Conservation (phyloP, 768 basidiomycete species). For the Leccinum broughii region DNA sequence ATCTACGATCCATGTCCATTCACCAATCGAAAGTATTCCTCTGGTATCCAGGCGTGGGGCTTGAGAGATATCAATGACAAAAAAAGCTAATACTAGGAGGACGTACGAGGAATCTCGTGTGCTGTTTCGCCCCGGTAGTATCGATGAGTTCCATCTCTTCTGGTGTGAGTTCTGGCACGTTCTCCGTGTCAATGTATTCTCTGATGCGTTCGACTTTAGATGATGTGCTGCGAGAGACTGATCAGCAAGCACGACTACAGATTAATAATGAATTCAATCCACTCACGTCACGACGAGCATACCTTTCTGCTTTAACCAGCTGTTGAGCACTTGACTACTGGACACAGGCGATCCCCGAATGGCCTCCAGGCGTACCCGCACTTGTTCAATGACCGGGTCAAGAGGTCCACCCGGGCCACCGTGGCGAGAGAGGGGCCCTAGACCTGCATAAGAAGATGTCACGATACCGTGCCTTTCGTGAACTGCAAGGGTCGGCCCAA, state of each 20-base stretch:
- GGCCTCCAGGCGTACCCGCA: slow-evolving; percentile 32
- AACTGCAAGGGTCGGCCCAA: slow-evolving; percentile 37
- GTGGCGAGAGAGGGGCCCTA: slow-evolving; percentile 39
- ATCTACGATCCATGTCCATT: background rate
- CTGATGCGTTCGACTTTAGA: slow-evolving; percentile 33
- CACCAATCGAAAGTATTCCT: background rate
- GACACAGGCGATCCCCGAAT: slow-evolving; percentile 29
- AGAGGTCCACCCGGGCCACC: slow-evolving; percentile 41
- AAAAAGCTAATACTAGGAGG: background rate
- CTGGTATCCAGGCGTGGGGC: background rate
- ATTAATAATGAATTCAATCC: background rate
- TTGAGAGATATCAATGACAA: background rate
- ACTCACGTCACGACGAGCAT: slow-evolving; percentile 35
- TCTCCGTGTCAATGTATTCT: slow-evolving; percentile 34
- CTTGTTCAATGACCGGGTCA: slow-evolving; percentile 37
- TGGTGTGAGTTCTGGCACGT: slow-evolving; percentile 26
- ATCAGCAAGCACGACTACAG: background rate
- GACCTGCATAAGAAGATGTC: slow-evolving; percentile 41
- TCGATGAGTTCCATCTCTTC: slow-evolving; percentile 32
- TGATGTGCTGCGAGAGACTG: slow-evolving; percentile 28
- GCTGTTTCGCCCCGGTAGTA: slow-evolving; percentile 20
- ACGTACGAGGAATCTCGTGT: slow-evolving; percentile 31
- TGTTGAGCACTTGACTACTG: slow-evolving; percentile 30
- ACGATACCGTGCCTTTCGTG: slow-evolving; percentile 39
- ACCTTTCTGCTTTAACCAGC: slow-evolving; percentile 32